phyloP scores from a whole-genome alignment of 1,284 basidiomycete species.

The Cutaneotrichosporon curvatum region DNA sequence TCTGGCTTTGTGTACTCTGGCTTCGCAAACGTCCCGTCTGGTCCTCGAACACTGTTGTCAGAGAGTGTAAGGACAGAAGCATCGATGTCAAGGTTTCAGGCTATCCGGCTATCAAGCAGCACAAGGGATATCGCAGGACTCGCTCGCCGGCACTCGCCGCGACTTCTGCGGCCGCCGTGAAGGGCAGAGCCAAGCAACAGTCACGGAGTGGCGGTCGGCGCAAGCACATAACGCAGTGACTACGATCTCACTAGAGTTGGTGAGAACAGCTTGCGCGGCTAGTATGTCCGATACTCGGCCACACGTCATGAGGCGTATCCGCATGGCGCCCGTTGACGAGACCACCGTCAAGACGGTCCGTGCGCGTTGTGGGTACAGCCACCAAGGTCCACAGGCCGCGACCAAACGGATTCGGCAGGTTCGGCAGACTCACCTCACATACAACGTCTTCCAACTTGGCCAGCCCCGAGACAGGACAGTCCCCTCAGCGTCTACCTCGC shows the following conservation, averaged over 20 bases:
- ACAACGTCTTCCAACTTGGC: slow-evolving; percentile 36
- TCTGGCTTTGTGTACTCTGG: slow-evolving; percentile 24
- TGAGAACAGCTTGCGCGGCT: too few relatives aligned
- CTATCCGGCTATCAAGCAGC: neutral
- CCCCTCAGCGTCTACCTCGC: slow-evolving; percentile 8
- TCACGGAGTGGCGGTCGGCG: too few relatives aligned
- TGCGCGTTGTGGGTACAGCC: too few relatives aligned
- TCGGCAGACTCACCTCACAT: slow-evolving; percentile 28
- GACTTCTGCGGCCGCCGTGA: too few relatives aligned
- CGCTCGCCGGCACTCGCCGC: neutral
- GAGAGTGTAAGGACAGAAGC: neutral
- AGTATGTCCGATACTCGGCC: too few relatives aligned
- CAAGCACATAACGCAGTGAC: too few relatives aligned
- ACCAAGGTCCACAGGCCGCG: neutral
- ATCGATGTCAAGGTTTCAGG: neutral
- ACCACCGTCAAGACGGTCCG: too few relatives aligned
- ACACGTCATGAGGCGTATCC: too few relatives aligned
- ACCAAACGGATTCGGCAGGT: neutral
- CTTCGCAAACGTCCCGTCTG: slow-evolving; percentile 25
- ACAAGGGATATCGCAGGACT: too few relatives aligned
- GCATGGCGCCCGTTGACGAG: too few relatives aligned
- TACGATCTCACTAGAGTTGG: too few relatives aligned
- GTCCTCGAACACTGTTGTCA: slow-evolving; percentile 23
- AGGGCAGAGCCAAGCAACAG: too few relatives aligned
- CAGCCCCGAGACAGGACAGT: slow-evolving; percentile 24